Evolutionary conservation across 495 filamentous ascomycete species (phyloP).

Genomic region (Penicillium angulare): DNA sequence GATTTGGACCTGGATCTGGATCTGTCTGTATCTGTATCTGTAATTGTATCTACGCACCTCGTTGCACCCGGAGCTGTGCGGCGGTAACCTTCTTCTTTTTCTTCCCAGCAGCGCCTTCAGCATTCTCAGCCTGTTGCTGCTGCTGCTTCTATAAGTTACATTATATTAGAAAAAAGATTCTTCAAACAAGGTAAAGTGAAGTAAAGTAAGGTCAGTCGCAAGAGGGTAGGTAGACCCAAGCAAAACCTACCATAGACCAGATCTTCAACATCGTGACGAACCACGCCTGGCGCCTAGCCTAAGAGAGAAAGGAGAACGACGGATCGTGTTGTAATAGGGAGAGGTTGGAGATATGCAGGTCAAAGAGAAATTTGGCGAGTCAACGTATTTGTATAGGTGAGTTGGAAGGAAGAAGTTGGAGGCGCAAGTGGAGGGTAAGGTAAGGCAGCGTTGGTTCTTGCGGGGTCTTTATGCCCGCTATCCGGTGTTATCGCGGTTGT

Average conservation of each 20-base stretch:
- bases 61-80: conserved; percentile 92
- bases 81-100: conserved; percentile 99
- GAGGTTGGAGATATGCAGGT: not conserved
- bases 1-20: not conserved
- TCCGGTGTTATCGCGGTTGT: not conserved
- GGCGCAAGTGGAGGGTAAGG: too few species aligned
- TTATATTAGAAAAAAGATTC: not conserved
- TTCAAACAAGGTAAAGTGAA: not conserved
- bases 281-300: conserved; percentile 22
- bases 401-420: too few species aligned
- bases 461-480: not conserved
- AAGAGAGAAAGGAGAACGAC: too few species aligned
- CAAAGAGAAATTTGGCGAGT: not conserved
- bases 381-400: not conserved
- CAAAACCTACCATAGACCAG: conserved; percentile 99
- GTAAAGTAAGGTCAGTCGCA: not conserved
- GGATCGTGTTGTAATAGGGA: not conserved
- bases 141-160: conserved; percentile 67
- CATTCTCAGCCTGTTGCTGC: conserved; percentile 90
- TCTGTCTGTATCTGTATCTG: too few species aligned
- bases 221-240: too few species aligned
- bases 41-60: too few species aligned
- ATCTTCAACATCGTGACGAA: conserved; percentile 88
- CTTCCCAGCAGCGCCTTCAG: conserved; percentile 70
- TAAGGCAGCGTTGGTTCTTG: not conserved